Evolutionary conservation across 768 basidiomycete species (phyloP), one percentile per base, ranked within the genome.

Genomic region (Boletus pseudopeckii): DNA sequence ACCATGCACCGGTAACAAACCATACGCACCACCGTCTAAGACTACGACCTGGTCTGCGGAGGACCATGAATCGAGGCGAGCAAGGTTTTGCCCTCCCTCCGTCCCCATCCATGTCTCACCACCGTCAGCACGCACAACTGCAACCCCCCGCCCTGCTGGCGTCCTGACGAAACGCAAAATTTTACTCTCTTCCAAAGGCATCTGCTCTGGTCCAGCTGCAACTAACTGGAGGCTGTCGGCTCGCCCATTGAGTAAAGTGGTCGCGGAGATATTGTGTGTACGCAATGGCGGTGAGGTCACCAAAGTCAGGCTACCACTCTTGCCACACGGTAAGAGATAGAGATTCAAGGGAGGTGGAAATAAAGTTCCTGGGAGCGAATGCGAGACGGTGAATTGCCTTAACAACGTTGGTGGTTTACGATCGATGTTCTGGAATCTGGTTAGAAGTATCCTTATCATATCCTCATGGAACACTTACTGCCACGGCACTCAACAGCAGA

Each of bases 321-420:
- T 68, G 40, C 74, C 71, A 61, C 74, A 75, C 32, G 82, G 82
- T 38, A 88, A 68, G 46, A 85, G 54, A 57, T 79, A 78, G 13
- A 88, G 72, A 60, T 81, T 74, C 14, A 67, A 66, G 28, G 85
- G 86, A 44, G 73, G 72, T 14, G 64, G 65, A 47, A 77, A 73
- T 39, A 87, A 71, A 15, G 77, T 65, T 11, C 72, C 72, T 15
- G 85, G 77, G 15, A 74, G 74, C 1, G 82, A 80, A 53, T 88
- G 84, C 42, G 89, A 82, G 18, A 93, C 71, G 3, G 81, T 84
- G 68, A 90, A 88, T 54, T 87, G 85, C 63, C 80, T 82, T 28
- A 92, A 75, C 4, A 93, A 75, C 3, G 90, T 92, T 9, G 94
- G 94, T 7, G 94, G 94, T 59, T 86, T 81, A 15, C 88, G 79